Base-by-base conservation (phyloP, 352 stramenopile species). In the Phytopythium vexans region DNA sequence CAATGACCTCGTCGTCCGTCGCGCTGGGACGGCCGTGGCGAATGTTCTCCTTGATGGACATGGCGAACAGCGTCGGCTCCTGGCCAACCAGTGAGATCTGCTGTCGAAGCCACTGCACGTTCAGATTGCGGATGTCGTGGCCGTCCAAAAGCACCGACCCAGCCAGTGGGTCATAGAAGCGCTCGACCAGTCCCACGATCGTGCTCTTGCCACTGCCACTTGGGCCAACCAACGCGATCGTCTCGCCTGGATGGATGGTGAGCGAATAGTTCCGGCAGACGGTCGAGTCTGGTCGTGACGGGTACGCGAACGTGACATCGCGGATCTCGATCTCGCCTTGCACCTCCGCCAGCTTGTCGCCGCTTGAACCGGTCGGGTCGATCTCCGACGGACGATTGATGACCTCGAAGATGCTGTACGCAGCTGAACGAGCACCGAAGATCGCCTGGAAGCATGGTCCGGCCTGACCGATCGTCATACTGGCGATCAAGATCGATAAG, bases 121-220 rank as follows among this genome's bases (percentile, higher is more conserved):
- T 94, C 7, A 96, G 57, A 14, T 58, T 59, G 11, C 74, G 56
- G 37, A 94, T 77, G 58, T 83, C 52, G 39, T 54, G 43, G 16
- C 72, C 70, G 40, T 86, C 74, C 27, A 81, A 58, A 32, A 48
- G 68, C 7, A 86, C 74, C 2, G 50, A 52, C 1, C 70, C 75
- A 11, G 49, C 53, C 0, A 75, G 56, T 5, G 96, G 78, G 60
- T 98, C 91, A 64, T 98, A 98, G 55, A 98, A 98, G 15, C 93
- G 77, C 60, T 98, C 97, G 2, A 98, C 70, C 1, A 98, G 73
- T 16, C 89, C 83, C 16, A 86, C 82, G 46, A 98, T 84, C 15
- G 94, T 98, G 16, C 89, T 97, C 60, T 98, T 98, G 51, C 94
- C 42, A 76, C 66, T 74, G 8, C n/a, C n/a, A n/a, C n/a, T n/a